Base-by-base conservation (phyloP, 352 stramenopile species). In the Aphanomyces stellatus region DNA sequence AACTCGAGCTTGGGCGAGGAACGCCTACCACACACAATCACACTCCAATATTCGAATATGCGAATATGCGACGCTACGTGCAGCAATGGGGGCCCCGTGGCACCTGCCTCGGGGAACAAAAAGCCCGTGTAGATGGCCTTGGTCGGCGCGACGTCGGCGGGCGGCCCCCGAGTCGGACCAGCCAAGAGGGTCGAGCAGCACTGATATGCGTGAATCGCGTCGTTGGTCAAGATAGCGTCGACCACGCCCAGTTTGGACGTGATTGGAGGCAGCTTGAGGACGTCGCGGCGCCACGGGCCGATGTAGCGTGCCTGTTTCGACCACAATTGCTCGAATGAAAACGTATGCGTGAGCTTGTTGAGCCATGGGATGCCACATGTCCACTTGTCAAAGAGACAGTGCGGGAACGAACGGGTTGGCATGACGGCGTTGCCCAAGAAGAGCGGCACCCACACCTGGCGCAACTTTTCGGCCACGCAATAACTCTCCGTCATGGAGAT, bases 51-150 rank as follows among this genome's bases (percentile, higher is more conserved):
- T n/a, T n/a, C n/a, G n/a, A n/a, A n/a, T n/a, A n/a, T n/a, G n/a
- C n/a, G n/a, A n/a, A n/a, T n/a, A n/a, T n/a, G n/a, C n/a, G 7
- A 25, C 30, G 4, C 3, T 53, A 10, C 56, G 22, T 15, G 56
- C 11, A 19, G 37, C 56, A 11, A 19, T 51, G 30, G 41, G 19
- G 19, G 51, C 24, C 8, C 37, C 37, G 10, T 35, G 3, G 56
- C 30, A 2, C 8, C 56, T 15, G 35, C 30, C 2, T 46, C 11
- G 34, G 60, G 60, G 19, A 67, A 67, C 8, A 40, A 55, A 19
- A 42, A 51, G 60, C 7, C 60, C 22, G 25, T 22, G 49, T 42
- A 67, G 15, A 43, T 37, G 46, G 57, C 37, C 28, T 67, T 67
- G 4, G 17, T 10, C 8, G 31, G 60, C 10, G 48, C 27, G 27